Percentiles rank a stretch among this genome's conserved stretches.
phyloP scores from a whole-genome alignment of 805 yeast species.

The Pichia pseudocactophila region DNA sequence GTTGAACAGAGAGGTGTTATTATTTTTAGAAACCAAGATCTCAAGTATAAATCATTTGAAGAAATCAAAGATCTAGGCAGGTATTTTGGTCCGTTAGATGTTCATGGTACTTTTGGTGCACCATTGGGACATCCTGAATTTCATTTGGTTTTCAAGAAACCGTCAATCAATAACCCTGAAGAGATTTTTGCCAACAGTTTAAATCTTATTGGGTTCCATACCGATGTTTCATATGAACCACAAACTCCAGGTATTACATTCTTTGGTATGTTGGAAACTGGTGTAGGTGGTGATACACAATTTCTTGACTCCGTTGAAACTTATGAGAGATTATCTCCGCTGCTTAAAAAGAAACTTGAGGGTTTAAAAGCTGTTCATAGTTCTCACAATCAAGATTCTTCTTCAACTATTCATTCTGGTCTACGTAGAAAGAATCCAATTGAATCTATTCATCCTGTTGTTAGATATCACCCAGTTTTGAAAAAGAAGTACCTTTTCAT shows the following conservation, averaged over 20 bases:
- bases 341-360: constrained; percentile 45
- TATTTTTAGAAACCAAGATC: constrained; percentile 58
- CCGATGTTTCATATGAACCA: constrained; percentile 64
- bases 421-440: constrained; percentile 57
- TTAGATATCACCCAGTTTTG: constrained; percentile 64
- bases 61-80: constrained; percentile 42
- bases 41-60: constrained; percentile 43
- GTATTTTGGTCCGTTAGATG: constrained; percentile 62
- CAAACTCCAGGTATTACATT: constrained; percentile 68
- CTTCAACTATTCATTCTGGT: constrained; percentile 34
- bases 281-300: constrained; percentile 79
- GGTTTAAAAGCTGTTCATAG: constrained; percentile 63
- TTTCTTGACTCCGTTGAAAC: constrained; percentile 64
- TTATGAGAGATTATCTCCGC: constrained; percentile 60
- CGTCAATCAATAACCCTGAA: constrained; percentile 29
- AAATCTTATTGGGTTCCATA: constrained; percentile 48
- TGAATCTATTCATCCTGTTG: constrained; percentile 55
- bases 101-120: constrained; percentile 72
- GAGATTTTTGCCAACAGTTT: constrained; percentile 29
- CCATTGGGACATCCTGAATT: constrained; percentile 50
- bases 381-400: constrained; percentile 49
- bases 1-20: constrained; percentile 67
- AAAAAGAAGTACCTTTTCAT: constrained; percentile 48
- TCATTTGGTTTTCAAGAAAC: constrained; percentile 48
- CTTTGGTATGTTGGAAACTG: constrained; percentile 46